These are phyloP conservation scores for Sisymbrium altissimum DNA, from an alignment of 345 rosid genomes.

Conservation along the genomic window DNA sequence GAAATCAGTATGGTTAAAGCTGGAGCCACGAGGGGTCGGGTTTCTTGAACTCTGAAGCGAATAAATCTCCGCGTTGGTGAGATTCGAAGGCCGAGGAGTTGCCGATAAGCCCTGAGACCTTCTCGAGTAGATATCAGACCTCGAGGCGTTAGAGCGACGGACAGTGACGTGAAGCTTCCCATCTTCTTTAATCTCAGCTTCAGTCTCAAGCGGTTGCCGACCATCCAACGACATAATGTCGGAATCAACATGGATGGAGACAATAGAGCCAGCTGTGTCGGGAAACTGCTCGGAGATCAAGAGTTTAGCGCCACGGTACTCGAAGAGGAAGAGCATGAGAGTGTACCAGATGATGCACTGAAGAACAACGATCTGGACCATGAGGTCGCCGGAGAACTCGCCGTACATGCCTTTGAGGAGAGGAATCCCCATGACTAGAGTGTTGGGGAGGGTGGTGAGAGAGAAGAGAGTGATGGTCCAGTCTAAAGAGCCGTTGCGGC, in stretches of 20 bases:
- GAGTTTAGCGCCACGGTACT: conserved; percentile 47
- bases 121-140: conserved; percentile 39
- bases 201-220: conserved; percentile 38
- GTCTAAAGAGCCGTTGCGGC: conserved; percentile 37
- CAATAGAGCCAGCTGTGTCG: conserved; percentile 48
- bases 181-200: conserved; percentile 53
- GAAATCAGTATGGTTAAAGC: conserved; percentile 49
- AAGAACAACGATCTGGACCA: conserved; percentile 53
- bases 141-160: conserved; percentile 41
- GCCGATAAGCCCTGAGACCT: conserved; percentile 43
- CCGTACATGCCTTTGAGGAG: conserved; percentile 58
- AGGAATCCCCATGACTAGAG: conserved; percentile 58
- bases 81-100: conserved; percentile 46
- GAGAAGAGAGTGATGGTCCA: conserved; percentile 57
- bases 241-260: conserved; percentile 51
- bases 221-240: conserved; percentile 54
- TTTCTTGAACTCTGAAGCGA: conserved; percentile 43
- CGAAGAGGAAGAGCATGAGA: conserved; percentile 49
- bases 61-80: conserved; percentile 52
- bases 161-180: conserved; percentile 53
- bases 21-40: conserved; percentile 51
- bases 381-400: conserved; percentile 39
- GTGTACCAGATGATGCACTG: conserved; percentile 57
- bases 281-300: conserved; percentile 53
- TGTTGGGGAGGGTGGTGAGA: conserved; percentile 48